Evolutionary conservation across 768 basidiomycete species (phyloP).

Genomic region (Podaxis sp.): DNA sequence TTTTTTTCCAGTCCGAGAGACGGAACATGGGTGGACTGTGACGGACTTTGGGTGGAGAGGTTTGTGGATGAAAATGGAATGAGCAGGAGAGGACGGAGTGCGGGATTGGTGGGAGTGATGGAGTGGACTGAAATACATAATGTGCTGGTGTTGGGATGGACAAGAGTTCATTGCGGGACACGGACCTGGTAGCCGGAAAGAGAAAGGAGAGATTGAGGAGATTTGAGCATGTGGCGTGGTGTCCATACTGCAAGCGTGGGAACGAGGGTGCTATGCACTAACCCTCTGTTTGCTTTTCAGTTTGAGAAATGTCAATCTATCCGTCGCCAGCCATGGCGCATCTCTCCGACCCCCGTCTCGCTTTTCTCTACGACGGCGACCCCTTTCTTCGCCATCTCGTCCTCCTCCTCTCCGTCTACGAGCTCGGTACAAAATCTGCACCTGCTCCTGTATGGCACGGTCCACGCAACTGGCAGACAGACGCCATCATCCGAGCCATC

Average conservation of each 20-base stretch:
- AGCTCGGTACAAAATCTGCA: slow-evolving; percentile 34
- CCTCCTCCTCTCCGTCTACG: slow-evolving; percentile 53
- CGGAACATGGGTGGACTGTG: no score
- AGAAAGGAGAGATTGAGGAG: no score
- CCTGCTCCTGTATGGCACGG: slow-evolving; percentile 48
- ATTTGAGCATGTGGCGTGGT: not conserved
- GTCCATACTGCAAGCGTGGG: not conserved
- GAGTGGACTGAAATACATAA: no score
- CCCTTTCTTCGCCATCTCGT: slow-evolving; percentile 41
- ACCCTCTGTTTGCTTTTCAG: no score
- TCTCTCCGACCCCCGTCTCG: not conserved
- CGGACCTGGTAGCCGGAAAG: no score
- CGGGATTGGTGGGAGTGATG: no score
- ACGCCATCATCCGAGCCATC: slow-evolving; percentile 49
- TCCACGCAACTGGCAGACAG: slow-evolving; percentile 50
- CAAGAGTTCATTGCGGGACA: no score
- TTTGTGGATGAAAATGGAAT: no score
- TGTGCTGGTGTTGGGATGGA: no score
- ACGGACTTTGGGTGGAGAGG: no score
- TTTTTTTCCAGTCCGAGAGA: no score
- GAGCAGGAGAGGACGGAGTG: no score
- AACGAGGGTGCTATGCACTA: not conserved
- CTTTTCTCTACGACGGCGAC: slow-evolving; percentile 13
- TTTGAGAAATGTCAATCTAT: not conserved
- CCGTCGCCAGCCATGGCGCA: not conserved